A percentile compares a stretch with the other conserved stretches of the same genome.
These are phyloP conservation scores for Penicillium nucicola DNA, from an alignment of 495 filamentous ascomycete genomes.

Conservation along the genomic window DNA sequence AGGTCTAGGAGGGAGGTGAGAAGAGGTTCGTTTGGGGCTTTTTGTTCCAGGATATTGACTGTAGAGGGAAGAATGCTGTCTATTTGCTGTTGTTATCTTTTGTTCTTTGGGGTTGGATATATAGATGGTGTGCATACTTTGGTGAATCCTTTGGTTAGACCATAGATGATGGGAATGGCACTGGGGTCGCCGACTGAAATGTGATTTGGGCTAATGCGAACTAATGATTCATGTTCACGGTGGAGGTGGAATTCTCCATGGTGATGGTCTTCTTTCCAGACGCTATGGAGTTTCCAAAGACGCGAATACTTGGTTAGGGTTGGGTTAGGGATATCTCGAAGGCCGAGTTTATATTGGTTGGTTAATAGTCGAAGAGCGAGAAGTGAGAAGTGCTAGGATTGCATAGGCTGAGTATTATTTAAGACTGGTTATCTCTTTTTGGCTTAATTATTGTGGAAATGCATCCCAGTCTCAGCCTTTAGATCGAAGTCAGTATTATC, in stretches of 20 bases:
- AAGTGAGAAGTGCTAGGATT: conserved; percentile 1
- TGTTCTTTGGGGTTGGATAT: not conserved
- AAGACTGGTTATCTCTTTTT: not conserved
- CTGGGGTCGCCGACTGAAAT: conserved; percentile 36
- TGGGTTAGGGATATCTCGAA: conserved; percentile 34
- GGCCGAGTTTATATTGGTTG: conserved; percentile 11
- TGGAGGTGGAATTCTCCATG: conserved; percentile 31
- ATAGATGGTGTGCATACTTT: conserved; percentile 24
- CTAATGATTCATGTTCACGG: conserved; percentile 35
- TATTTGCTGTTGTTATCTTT: conserved; percentile 4
- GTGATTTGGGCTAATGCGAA: conserved; percentile 38
- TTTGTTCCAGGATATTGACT: conserved; percentile 30
- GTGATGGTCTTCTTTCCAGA: conserved; percentile 34
- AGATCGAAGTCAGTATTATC: too few relatives aligned
- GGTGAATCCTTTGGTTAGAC: conserved; percentile 31
- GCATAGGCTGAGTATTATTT: not conserved
- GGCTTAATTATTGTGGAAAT: too few relatives aligned
- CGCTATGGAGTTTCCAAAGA: conserved; percentile 33
- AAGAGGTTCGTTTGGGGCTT: conserved; percentile 34
- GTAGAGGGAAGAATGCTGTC: conserved; percentile 43
- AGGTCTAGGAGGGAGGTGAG: conserved; percentile 28
- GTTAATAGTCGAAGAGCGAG: conserved; percentile 1
- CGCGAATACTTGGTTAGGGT: conserved; percentile 28
- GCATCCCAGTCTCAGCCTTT: too few relatives aligned
- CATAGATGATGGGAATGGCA: conserved; percentile 37